phyloP scores from a whole-genome alignment of 2,329 filamentous ascomycete species.

The Aspergillus chevalieri region DNA sequence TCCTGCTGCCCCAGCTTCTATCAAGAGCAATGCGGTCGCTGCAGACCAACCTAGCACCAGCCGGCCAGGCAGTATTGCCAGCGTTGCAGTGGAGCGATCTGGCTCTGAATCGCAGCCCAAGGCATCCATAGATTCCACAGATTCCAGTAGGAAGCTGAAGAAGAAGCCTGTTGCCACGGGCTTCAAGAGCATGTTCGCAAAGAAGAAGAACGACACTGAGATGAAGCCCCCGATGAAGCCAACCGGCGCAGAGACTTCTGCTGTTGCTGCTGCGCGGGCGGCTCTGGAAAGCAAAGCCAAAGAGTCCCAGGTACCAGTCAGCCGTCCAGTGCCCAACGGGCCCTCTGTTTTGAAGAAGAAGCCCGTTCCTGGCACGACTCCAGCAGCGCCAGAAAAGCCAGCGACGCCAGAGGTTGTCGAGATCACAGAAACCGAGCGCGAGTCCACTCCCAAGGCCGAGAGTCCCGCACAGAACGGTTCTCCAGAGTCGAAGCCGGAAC shows the following conservation, averaged over 20 bases:
- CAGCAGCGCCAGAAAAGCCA: constrained; percentile 7
- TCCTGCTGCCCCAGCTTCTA: constrained; percentile 19
- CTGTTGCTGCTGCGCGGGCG: constrained; percentile 39
- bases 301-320: constrained; percentile 23
- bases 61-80: constrained; percentile 10
- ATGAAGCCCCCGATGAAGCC: constrained; percentile 25
- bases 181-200: constrained; percentile 41
- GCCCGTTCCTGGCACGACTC: constrained; percentile 17
- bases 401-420: constrained; percentile 3
- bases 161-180: constrained; percentile 37
- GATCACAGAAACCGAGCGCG: constrained; percentile 17
- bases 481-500: constrained; percentile 40
- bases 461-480: constrained; percentile 14
- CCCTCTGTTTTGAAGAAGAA: constrained; percentile 29
- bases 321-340: constrained; percentile 17
- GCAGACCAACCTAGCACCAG: constrained; percentile 10
- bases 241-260: constrained; percentile 26
- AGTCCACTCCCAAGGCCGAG: background rate
- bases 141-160: constrained; percentile 37
- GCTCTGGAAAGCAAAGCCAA: constrained; percentile 36
- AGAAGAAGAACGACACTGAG: constrained; percentile 27
- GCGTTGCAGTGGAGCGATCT: constrained; percentile 15
- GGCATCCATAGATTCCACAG: constrained; percentile 23
- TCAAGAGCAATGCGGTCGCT: constrained; percentile 15
- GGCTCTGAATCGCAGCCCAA: constrained; percentile 26